A percentile compares a stretch with the other conserved stretches of the same genome.
Evolutionary conservation across 2,329 filamentous ascomycete genomes (phyloP).

Genomic region (Epichloe uncinata): DNA sequence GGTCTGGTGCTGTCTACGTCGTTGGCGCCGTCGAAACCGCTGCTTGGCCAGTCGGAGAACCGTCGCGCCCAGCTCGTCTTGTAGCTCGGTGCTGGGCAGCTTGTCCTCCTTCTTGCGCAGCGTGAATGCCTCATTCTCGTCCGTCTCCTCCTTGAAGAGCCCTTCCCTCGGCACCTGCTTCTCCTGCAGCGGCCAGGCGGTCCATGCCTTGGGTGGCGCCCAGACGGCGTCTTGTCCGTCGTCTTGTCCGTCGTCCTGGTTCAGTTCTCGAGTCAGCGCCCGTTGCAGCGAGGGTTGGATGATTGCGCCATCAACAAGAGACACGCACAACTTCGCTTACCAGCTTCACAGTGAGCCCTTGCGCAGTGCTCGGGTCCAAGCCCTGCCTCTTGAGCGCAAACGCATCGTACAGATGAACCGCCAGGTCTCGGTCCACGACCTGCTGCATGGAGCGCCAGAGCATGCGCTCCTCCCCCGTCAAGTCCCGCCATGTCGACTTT

Average conservation of each 20-base stretch:
- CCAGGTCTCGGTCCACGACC: constrained; percentile 51
- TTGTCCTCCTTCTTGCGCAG: constrained; percentile 29
- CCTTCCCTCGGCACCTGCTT: constrained; percentile 45
- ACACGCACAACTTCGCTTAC: constrained; percentile 6
- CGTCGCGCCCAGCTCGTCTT: constrained; percentile 55
- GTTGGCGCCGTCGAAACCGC: constrained; percentile 31
- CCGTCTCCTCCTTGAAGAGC: constrained; percentile 32
- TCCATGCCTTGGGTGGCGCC: constrained; percentile 52
- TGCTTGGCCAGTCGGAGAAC: constrained; percentile 57
- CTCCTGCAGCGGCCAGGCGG: constrained; percentile 67
- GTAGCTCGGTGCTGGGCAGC: constrained; percentile 47
- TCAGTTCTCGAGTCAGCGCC: background rate
- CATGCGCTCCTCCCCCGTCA: constrained; percentile 48
- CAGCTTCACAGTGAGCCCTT: constrained; percentile 16
- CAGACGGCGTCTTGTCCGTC: constrained; percentile 25
- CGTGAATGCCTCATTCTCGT: constrained; percentile 38
- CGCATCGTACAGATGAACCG: constrained; percentile 67
- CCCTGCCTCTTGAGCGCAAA: constrained; percentile 46
- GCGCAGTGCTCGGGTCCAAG: constrained; percentile 13
- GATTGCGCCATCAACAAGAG: too few species aligned
- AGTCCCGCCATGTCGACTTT: constrained; percentile 49
- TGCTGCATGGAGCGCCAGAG: constrained; percentile 51
- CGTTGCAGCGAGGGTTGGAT: background rate
- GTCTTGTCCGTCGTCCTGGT: constrained; percentile 16
- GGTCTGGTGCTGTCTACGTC: constrained; percentile 4